Evolutionary conservation across 352 stramenopile species (phyloP).

Genomic region (Phytophthora crassamura): DNA sequence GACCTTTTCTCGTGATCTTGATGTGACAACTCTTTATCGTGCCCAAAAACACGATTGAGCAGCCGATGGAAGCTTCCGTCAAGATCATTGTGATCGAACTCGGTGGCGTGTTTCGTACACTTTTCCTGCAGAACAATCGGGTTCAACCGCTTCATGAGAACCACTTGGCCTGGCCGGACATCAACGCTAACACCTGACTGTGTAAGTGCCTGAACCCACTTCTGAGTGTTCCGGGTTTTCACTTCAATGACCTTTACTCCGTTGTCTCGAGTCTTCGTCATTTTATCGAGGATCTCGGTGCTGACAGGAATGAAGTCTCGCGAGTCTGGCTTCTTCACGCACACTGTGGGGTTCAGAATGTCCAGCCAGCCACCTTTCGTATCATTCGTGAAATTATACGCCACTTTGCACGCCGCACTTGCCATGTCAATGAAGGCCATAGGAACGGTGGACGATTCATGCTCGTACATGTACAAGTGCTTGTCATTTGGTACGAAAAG

Average conservation of each 20-base stretch:
- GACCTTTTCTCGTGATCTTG: conserved; percentile 53
- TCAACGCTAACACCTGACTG: conserved; percentile 56
- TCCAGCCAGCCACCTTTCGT: conserved; percentile 62
- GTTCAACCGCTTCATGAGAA: conserved; percentile 70
- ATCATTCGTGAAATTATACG: conserved; percentile 56
- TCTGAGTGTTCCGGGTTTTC: conserved; percentile 56
- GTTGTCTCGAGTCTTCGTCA: conserved; percentile 46
- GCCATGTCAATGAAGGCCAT: conserved; percentile 66
- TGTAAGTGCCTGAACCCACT: conserved; percentile 63
- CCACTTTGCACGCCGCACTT: conserved; percentile 44
- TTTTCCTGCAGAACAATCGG: conserved; percentile 60
- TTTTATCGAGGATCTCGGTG: conserved; percentile 38
- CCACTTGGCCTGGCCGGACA: conserved; percentile 55
- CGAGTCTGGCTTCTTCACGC: conserved; percentile 36
- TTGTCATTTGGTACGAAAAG: conserved; percentile 59
- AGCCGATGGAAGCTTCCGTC: conserved; percentile 76
- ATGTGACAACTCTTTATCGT: conserved; percentile 46
- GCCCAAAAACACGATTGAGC: conserved; percentile 66
- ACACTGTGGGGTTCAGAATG: conserved; percentile 53
- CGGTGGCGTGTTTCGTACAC: conserved; percentile 63
- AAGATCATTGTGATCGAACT: conserved; percentile 68
- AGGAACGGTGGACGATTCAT: conserved; percentile 43
- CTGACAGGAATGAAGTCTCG: conserved; percentile 44
- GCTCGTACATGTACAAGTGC: conserved; percentile 73
- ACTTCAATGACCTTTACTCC: conserved; percentile 55